Evolutionary conservation across 2,329 filamentous ascomycete genomes (phyloP), one percentile per base, ranked within the genome.

Genomic region (Microcera coccophila): DNA sequence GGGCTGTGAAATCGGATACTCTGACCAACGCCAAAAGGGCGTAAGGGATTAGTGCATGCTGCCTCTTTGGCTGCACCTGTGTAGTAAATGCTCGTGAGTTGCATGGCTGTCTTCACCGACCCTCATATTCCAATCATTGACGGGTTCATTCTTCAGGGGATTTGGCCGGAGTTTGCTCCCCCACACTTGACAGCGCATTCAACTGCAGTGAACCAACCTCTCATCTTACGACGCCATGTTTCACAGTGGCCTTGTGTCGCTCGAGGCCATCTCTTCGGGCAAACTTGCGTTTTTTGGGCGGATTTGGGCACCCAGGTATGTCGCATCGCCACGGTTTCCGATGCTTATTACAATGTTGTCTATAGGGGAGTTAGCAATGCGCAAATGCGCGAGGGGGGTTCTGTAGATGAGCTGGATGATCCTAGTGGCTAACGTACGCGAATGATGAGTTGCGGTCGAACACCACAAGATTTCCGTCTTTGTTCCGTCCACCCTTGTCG

Each of bases 401-500:
- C 41, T 32, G n/a, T n/a, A 33, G 35, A 41, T 33, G 38, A 36
- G 20, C 16, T 47, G 40, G 29, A 42, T 22, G 36, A 31, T 31
- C 21, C 16, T 39, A 38, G 39, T 39, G 45, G 43, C 35, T 52
- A 45, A 38, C 55, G 44, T 61, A 68, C 63, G 60, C 62, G 55
- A 68, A 70, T 41, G 65, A 66, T 41, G 67, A 70, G 47, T 70
- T 69, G 38, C 67, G 63, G 48, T 67, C 65, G 52, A 70, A 70
- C 34, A 64, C 46, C 24, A 68, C 58, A 12, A 68, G 55, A 7
- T 61, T 59, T 9, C 67, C 67, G 14, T 64, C 56, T 37, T 63
- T 65, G 41, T 69, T 64, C 31, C 69, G 63, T 20, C 67, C 67
- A 21, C 67, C 67, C 48, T 70, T 70, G 41, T 65, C 64, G 39